Evolutionary conservation across 2,329 filamentous ascomycete genomes (phyloP).

Genomic region (Aspergillus caelatus): DNA sequence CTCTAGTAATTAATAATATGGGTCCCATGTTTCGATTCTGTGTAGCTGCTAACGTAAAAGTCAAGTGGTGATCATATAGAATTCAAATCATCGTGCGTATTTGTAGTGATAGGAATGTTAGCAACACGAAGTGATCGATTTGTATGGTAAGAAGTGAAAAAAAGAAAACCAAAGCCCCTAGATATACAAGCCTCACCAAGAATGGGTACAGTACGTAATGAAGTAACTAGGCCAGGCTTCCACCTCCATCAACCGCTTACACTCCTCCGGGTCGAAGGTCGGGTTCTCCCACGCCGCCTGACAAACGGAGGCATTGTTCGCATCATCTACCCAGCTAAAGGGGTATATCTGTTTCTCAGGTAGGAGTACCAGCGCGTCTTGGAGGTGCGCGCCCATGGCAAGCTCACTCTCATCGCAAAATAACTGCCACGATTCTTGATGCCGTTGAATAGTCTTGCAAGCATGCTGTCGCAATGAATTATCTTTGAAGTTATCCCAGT

Average conservation of each 20-base stretch:
- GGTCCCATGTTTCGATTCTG: too few species aligned
- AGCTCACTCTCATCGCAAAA: conserved; percentile 15
- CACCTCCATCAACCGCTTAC: conserved; percentile 21
- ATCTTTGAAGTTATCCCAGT: conserved; percentile 9
- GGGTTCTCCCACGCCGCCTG: conserved; percentile 18
- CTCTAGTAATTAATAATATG: not conserved
- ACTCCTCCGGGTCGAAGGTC: conserved; percentile 22
- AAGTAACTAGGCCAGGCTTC: conserved; percentile 29
- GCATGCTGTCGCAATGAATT: conserved; percentile 11
- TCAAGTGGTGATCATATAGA: not conserved
- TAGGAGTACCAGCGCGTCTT: conserved; percentile 19
- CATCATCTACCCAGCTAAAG: conserved; percentile 24
- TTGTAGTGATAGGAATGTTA: not conserved
- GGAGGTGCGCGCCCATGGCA: not conserved
- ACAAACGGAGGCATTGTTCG: conserved; percentile 15
- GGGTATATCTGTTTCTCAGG: conserved; percentile 24
- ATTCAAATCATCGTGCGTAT: not conserved
- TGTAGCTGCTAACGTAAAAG: too few species aligned
- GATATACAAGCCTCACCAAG: conserved; percentile 15
- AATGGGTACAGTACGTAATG: conserved; percentile 27
- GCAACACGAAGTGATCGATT: not conserved
- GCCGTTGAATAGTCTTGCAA: conserved; percentile 14
- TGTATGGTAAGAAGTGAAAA: too few species aligned
- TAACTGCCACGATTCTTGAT: conserved; percentile 15
- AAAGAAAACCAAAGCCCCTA: too few species aligned